Base-by-base conservation (phyloP, 768 basidiomycete genomes). In the Russula griseocarnosa region DNA sequence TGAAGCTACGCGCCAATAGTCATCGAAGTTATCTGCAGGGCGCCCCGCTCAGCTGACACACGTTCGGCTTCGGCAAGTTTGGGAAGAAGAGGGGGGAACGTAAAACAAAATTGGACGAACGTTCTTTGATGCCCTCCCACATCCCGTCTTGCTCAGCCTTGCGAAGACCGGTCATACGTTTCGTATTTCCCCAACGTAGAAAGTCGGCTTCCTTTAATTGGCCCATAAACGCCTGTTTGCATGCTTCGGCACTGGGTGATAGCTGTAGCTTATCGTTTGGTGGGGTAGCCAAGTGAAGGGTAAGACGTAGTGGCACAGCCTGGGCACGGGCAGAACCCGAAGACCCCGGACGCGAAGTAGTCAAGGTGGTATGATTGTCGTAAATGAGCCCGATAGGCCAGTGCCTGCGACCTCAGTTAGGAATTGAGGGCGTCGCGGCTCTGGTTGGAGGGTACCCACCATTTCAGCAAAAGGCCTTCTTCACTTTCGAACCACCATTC, bases 401-500 rank as follows among this genome's bases (percentile, higher is more conserved):
- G 74, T 99, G 95, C 95, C 97, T 99, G 71, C 50, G 38, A 54
- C 16, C n/a, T 9, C 20, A 24, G 61, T 42, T 18, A 47, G 26
- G 47, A 42, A 44, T 51, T 28, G 32, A 28, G 46, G 14, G 36
- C 34, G n/a, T 42, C 20, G 51, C 40, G 14, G 22, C 7, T n/a
- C 26, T 50, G 22, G 46, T 47, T 20, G 7, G 28, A 10, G 24
- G 24, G 47, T 24, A 36, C 55, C 66, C 62, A 96, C 96, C 96
- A 98, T 77, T 94, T 92, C 70, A 95, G 80, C 55, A 90, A 72
- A 7, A 81, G 83, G 34, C 92, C 91, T 68, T 86, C 88, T 58
- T 90, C 89, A 66, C 86, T 89, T 75, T 97, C 94, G 74, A 99
- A 97, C 97, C 96, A 98, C 91, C 96, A 94, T 58, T 95, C 90